These are phyloP conservation scores for Auricularia auricula-judae DNA, from an alignment of 768 basidiomycete species.

Conservation along the genomic window DNA sequence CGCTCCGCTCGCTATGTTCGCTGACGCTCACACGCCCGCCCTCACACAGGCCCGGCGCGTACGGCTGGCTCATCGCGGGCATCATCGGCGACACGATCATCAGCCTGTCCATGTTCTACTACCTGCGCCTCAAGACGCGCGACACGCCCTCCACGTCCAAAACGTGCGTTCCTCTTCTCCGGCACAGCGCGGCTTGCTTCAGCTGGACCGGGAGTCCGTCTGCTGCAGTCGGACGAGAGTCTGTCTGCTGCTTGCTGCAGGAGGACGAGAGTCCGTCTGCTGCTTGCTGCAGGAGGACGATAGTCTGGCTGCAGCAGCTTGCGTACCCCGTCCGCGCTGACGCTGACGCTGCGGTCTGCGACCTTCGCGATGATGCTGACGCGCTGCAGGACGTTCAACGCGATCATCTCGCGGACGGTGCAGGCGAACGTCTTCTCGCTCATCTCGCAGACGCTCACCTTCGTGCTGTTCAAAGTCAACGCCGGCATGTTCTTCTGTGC, in stretches of 20 bases:
- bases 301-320: too few species aligned
- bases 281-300: too few species aligned
- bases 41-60: not conserved
- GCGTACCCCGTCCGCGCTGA: not conserved
- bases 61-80: not conserved
- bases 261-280: not conserved
- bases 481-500: not conserved
- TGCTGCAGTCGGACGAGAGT: too few species aligned
- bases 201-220: too few species aligned
- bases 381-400: not conserved
- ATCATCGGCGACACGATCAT: slow-evolving; percentile 1
- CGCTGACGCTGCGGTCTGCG: not conserved
- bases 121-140: not conserved
- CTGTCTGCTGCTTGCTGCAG: too few species aligned
- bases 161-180: not conserved
- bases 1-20: too few species aligned
- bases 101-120: not conserved
- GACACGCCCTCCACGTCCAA: not conserved
- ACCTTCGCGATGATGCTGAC: not conserved
- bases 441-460: not conserved
- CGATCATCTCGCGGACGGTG: not conserved
- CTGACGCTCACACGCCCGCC: too few species aligned
- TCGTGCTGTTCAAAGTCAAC: not conserved
- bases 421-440: slow-evolving; percentile 1
- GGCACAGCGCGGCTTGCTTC: too few species aligned